Evolutionary conservation across 805 yeast species (phyloP).

Genomic region (Yarrowia bubula): DNA sequence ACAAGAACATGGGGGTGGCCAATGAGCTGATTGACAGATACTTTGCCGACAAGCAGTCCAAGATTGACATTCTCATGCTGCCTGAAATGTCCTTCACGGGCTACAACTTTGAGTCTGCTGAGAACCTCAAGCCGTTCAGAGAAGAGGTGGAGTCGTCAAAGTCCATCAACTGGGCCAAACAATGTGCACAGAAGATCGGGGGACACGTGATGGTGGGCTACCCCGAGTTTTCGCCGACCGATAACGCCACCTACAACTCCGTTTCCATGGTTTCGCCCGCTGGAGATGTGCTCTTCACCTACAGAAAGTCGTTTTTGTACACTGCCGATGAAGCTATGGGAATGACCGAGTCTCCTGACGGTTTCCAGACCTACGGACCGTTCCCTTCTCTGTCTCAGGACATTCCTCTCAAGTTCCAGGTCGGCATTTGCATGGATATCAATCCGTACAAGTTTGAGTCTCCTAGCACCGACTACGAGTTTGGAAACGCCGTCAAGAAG

Average conservation of each 20-base stretch:
- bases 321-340: conserved; percentile 83
- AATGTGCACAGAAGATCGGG: conserved; percentile 47
- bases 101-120: conserved; percentile 57
- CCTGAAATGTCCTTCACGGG: conserved; percentile 89
- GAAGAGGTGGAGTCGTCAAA: conserved; percentile 55
- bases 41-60: not conserved
- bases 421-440: conserved; percentile 94
- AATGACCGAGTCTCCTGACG: conserved; percentile 61
- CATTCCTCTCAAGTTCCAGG: conserved; percentile 45
- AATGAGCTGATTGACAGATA: not conserved
- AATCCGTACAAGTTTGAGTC: conserved; percentile 83
- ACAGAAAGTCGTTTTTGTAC: conserved; percentile 73
- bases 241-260: conserved; percentile 53
- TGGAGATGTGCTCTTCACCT: conserved; percentile 62
- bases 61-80: conserved; percentile 61
- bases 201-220: conserved; percentile 80
- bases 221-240: conserved; percentile 53
- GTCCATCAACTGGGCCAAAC: conserved; percentile 49
- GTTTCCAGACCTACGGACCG: conserved; percentile 44
- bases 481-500: conserved; percentile 51
- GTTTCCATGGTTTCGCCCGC: conserved; percentile 60
- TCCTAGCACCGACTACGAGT: conserved; percentile 73
- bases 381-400: conserved; percentile 25
- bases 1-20: conserved; percentile 14
- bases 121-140: conserved; percentile 55